phyloP scores from a whole-genome alignment of 805 yeast genomes.

The Wickerhamiella spandovensis region DNA sequence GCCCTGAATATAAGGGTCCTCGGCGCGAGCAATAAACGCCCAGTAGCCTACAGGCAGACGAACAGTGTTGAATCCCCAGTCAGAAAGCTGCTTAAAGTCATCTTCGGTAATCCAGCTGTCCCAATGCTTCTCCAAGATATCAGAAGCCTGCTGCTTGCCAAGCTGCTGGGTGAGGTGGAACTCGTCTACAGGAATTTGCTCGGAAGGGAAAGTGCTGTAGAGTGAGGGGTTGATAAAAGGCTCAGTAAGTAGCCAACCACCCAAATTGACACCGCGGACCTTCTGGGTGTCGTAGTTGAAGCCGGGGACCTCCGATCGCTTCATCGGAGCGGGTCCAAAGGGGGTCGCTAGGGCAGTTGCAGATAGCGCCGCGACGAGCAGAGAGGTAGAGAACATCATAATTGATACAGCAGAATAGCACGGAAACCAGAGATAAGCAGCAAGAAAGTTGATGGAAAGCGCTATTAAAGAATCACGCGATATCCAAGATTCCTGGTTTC shows the following conservation, averaged over 20 bases:
- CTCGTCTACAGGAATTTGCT: slow-evolving; percentile 64
- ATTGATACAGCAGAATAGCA: background rate
- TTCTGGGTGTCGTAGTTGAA: slow-evolving; percentile 22
- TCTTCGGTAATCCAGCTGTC: slow-evolving; percentile 55
- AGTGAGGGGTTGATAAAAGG: slow-evolving; percentile 72
- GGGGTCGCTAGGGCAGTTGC: background rate
- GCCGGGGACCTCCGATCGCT: slow-evolving; percentile 7
- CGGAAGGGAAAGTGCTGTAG: slow-evolving; percentile 9
- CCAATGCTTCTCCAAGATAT: slow-evolving; percentile 60
- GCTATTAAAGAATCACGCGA: background rate
- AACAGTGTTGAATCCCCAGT: slow-evolving; percentile 47
- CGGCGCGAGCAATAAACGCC: slow-evolving; percentile 54
- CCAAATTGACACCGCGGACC: slow-evolving; percentile 49
- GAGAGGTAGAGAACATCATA: background rate
- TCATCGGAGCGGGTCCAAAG: background rate
- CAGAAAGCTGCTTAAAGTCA: slow-evolving; percentile 48
- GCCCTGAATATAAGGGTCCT: slow-evolving; percentile 82
- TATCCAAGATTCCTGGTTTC: background rate
- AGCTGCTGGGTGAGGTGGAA: slow-evolving; percentile 48
- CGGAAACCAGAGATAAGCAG: background rate
- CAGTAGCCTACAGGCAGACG: slow-evolving; percentile 92
- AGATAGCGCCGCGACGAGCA: background rate
- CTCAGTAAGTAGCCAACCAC: slow-evolving; percentile 85
- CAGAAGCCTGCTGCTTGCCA: slow-evolving; percentile 45
- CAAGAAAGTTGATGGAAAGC: background rate